phyloP scores from a whole-genome alignment of 768 basidiomycete genomes.

The Nidula microcarpa region DNA sequence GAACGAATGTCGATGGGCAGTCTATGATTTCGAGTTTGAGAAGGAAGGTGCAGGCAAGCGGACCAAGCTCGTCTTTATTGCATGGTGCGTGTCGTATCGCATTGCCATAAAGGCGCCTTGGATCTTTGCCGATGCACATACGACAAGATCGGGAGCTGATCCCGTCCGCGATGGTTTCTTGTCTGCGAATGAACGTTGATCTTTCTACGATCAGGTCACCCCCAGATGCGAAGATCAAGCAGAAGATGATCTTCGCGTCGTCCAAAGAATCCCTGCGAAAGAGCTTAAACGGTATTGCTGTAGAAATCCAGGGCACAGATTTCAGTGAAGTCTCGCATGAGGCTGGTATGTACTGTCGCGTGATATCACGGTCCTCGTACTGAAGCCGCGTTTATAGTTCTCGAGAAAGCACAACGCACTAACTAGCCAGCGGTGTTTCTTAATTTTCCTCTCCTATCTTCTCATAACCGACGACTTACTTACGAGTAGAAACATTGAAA shows the following conservation, averaged over 20 bases:
- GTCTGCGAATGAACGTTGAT: slow-evolving; percentile 8
- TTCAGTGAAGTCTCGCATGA: slow-evolving; percentile 68
- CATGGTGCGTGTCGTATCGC: slow-evolving; percentile 63
- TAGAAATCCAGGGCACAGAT: slow-evolving; percentile 88
- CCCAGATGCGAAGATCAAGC: slow-evolving; percentile 78
- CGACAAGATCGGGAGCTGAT: too few species aligned
- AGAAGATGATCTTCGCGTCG: slow-evolving; percentile 92
- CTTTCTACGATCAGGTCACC: slow-evolving; percentile 63
- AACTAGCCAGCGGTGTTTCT: too few species aligned
- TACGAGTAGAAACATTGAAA: too few species aligned
- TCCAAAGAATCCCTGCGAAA: slow-evolving; percentile 80
- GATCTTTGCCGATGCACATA: too few species aligned
- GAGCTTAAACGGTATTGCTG: slow-evolving; percentile 68
- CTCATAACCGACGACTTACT: too few species aligned
- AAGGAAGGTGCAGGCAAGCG: slow-evolving; percentile 71
- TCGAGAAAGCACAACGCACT: too few species aligned
- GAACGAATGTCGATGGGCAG: slow-evolving; percentile 78
- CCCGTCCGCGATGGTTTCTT: too few species aligned
- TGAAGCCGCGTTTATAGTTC: too few species aligned
- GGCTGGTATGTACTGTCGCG: slow-evolving; percentile 42
- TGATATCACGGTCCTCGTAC: too few species aligned
- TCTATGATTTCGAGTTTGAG: slow-evolving; percentile 88
- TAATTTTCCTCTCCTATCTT: too few species aligned
- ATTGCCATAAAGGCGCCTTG: background rate
- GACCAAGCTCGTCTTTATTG: slow-evolving; percentile 81